Evolutionary conservation across 2,329 filamentous ascomycete species (phyloP).

Genomic region (Aureobasidium sp.): DNA sequence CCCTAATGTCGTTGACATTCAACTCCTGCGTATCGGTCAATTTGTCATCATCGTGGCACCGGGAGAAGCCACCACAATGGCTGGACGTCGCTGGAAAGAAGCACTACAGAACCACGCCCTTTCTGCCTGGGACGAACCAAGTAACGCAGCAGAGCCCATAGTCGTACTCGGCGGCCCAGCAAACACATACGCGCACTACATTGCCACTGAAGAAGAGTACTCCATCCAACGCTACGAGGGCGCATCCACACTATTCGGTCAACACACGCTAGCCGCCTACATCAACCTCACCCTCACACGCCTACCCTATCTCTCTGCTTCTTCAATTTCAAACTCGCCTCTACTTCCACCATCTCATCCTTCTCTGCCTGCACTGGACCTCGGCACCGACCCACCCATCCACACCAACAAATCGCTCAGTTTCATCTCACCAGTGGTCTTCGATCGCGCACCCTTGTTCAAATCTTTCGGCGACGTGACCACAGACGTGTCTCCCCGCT

Average conservation of each 20-base stretch:
- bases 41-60: conserved; percentile 77
- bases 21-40: conserved; percentile 76
- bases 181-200: conserved; percentile 84
- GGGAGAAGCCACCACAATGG: conserved; percentile 88
- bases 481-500: conserved; percentile 44
- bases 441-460: conserved; percentile 60
- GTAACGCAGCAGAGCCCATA: conserved; percentile 50
- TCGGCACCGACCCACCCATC: conserved; percentile 64
- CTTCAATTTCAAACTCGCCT: conserved; percentile 26
- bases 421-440: conserved; percentile 74
- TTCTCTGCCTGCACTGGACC: conserved; percentile 29
- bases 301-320: conserved; percentile 57
- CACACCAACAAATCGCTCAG: conserved; percentile 68
- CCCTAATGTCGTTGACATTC: conserved; percentile 85
- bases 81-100: conserved; percentile 76
- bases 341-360: conserved; percentile 27
- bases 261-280: conserved; percentile 74
- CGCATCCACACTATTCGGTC: conserved; percentile 84
- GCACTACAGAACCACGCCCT: conserved; percentile 45
- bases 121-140: conserved; percentile 32
- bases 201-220: conserved; percentile 74
- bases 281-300: conserved; percentile 76
- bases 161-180: conserved; percentile 83
- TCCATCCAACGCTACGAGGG: conserved; percentile 84
- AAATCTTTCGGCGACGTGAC: conserved; percentile 64